phyloP scores from a whole-genome alignment of 2,329 filamentous ascomycete genomes.

The Fusarium continuum region DNA sequence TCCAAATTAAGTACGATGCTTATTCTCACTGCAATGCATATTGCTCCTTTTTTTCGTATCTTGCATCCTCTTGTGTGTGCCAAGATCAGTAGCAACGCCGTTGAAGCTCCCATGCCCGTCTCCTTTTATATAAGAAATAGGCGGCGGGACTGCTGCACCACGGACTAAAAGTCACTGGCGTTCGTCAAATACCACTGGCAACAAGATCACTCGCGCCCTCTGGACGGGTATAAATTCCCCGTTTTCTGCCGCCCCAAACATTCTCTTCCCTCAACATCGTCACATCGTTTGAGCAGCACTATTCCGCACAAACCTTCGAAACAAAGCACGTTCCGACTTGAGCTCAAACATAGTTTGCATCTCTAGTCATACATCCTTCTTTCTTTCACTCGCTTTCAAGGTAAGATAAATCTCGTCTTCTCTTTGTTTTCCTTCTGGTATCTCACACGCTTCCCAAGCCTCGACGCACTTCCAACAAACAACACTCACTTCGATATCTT shows the following conservation, averaged over 20 bases:
- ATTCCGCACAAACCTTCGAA: not conserved
- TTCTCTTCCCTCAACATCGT: not conserved
- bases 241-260: not conserved
- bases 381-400: not conserved
- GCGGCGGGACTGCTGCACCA: not conserved
- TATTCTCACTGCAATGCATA: not conserved
- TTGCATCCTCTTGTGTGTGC: not conserved
- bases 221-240: conserved; percentile 11
- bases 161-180: not conserved
- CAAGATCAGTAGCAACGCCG: not conserved
- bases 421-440: not conserved
- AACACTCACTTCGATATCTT: not conserved
- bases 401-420: not conserved
- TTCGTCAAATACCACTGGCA: not conserved
- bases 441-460: conserved; percentile 6
- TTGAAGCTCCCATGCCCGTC: not conserved
- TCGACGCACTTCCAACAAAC: not conserved
- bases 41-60: not conserved
- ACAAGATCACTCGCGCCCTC: conserved; percentile 1
- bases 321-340: not conserved
- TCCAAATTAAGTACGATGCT: not conserved
- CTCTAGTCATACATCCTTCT: not conserved
- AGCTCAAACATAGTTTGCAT: not conserved
- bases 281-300: not conserved
- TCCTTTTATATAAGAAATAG: not conserved